phyloP scores from a whole-genome alignment of 2,329 filamentous ascomycete genomes.

The Trichoderma cornu-damae region DNA sequence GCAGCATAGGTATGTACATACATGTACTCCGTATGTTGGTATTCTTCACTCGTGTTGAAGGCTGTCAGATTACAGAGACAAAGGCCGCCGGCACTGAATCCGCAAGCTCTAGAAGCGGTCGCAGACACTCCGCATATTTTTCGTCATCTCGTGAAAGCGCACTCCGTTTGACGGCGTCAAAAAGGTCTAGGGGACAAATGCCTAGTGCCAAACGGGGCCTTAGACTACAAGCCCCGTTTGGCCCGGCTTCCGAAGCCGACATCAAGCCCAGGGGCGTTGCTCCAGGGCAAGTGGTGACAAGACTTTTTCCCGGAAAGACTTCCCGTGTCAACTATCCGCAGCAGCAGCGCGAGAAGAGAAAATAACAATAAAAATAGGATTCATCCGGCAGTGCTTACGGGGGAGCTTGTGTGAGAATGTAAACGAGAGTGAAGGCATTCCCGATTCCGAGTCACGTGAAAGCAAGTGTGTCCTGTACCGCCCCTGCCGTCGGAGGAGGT shows the following conservation, averaged over 20 bases:
- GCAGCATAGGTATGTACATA: too few relatives aligned
- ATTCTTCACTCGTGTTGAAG: not conserved
- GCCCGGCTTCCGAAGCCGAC: conserved; percentile 14
- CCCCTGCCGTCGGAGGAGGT: too few relatives aligned
- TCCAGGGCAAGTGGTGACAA: conserved; percentile 1
- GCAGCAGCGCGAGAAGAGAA: not conserved
- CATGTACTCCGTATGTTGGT: too few relatives aligned
- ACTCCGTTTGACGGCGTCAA: not conserved
- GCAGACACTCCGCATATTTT: not conserved
- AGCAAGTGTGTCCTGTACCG: too few relatives aligned
- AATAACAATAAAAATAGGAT: too few relatives aligned
- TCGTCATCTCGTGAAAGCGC: not conserved
- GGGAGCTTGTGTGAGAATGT: not conserved
- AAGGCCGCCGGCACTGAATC: not conserved
- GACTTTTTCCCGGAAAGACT: conserved; percentile 4
- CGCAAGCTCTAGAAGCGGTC: not conserved
- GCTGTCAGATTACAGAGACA: not conserved
- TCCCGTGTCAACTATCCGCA: not conserved
- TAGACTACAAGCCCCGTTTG: not conserved
- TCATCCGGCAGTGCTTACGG: conserved; percentile 5
- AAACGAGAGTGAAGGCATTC: too few relatives aligned
- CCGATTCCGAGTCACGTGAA: not conserved
- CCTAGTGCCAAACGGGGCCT: not conserved
- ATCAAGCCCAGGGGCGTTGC: not conserved
- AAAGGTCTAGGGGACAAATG: not conserved